Conservation (phyloP, 2,329 filamentous ascomycete species). For the Alternaria ethzedia region DNA sequence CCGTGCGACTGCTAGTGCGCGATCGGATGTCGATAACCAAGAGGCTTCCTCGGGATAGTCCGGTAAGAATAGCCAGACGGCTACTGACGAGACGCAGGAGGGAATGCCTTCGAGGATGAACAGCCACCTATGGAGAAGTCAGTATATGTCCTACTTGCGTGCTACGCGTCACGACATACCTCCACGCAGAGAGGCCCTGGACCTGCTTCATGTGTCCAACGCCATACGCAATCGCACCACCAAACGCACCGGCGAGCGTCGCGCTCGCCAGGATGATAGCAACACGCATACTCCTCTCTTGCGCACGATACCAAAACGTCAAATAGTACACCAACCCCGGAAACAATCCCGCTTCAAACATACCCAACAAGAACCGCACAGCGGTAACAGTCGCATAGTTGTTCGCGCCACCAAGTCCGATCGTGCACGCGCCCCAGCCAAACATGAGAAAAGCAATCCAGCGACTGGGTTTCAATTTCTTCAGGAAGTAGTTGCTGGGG, state of each 20-base stretch:
- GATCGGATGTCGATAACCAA: conserved; percentile 55
- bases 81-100: conserved; percentile 22
- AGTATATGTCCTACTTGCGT: neutral
- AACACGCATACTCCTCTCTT: conserved; percentile 65
- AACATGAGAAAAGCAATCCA: conserved; percentile 54
- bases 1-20: conserved; percentile 42
- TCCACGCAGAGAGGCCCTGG: conserved; percentile 43
- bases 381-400: conserved; percentile 51
- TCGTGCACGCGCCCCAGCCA: conserved; percentile 53
- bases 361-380: conserved; percentile 50
- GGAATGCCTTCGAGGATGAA: conserved; percentile 37
- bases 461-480: conserved; percentile 58
- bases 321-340: conserved; percentile 58
- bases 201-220: conserved; percentile 51
- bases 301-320: conserved; percentile 62
- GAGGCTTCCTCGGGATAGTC: conserved; percentile 58
- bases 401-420: conserved; percentile 53
- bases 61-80: conserved; percentile 55
- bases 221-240: conserved; percentile 62
- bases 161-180: conserved; percentile 2
- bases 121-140: neutral
- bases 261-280: conserved; percentile 63
- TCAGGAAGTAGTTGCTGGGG: conserved; percentile 67
- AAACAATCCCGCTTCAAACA: conserved; percentile 37
- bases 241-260: conserved; percentile 63